Evolutionary conservation across 768 basidiomycete genomes (phyloP), one percentile per base, ranked within the genome.

Genomic region (Panellus pusillus): DNA sequence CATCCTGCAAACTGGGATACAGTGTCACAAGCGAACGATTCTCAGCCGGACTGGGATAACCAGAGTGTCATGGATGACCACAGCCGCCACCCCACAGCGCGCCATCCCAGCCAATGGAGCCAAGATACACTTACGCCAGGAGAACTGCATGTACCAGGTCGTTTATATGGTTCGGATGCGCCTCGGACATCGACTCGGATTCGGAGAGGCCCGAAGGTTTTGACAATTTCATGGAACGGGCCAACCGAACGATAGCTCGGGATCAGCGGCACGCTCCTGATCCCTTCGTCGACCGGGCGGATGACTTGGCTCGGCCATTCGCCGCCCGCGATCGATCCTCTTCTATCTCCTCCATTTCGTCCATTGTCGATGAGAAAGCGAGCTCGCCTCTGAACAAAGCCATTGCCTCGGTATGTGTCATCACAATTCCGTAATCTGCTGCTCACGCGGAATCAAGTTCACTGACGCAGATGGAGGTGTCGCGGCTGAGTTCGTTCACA

Each of bases 381-480:
- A 89, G 88, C 58, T 93, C 94, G 20, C 93, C 93, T 11, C 74
- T 96, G 53, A 97, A 97, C 75, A 96, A 95, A 71, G 92, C 93
- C 11, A 91, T 93, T 63, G 87, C 87, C 47, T 87, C 92, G 55
- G 91, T 93, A 64, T 60, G 20, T 4, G 13, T 42, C 29, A 35
- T 29, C 24, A 38, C 18, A 39, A 38, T 20, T 0, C 14, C 31
- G 18, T 46, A 17, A 36, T 44, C 24, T 54, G 44, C 36, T 24
- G 24, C 44, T 49, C 55, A 42, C 31, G 55, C 9, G n/a, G 37
- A 28, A 29, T 47, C 12, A 47, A 93, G 89, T 97, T 97, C 72
- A 96, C 94, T 19, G 94, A 96, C 68, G 79, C 91, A 1, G 93
- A 96, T 67, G 94, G 94, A 35, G 91, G 91, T 44, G 93, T 97